Base-by-base conservation (phyloP, 2,329 filamentous ascomycete genomes). In the Hymenoscyphus infarciens region DNA sequence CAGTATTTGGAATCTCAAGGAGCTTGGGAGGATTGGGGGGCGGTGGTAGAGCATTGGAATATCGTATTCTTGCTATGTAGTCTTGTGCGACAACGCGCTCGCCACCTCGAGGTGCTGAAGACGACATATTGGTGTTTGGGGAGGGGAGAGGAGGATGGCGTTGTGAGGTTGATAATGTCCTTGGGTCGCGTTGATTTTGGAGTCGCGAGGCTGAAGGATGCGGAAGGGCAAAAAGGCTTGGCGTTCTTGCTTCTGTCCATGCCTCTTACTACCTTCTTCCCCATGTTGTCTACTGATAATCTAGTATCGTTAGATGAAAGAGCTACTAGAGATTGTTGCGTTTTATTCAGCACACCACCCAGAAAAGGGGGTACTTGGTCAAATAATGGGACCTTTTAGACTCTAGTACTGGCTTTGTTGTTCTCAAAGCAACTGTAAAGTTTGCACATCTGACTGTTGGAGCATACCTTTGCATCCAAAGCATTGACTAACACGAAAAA, bases 1-100 rank as follows among this genome's bases (percentile, higher is more conserved):
- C 95, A 62, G 91, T 95, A 72, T 96, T 97, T 11, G 95, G 94
- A 65, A 99, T 97, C 69, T 98, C 92, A 71, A 99, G 89, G 66
- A 99, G 88, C 82, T 99, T 99, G 1, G 95, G 95, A 1, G 94
- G 92, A 74, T 93, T 92, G 61, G 94, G 92, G 61, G 95, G 95
- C 67, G 95, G 93, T 67, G 95, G 95, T 16, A 99, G 87, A 70
- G 92, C 89, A 85, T 99, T 99, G 73, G 92, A 92, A 77, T 96
- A 99, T 77, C 95, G 87, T 73, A 97, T 91, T 72, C 93, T 90
- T 67, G 93, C 94, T 75, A 99, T 97, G 78, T 97, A 98, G 78
- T 99, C 95, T 79, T 99, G 95, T 75, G 96, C 92, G 71, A 87
- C 81, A 73, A 85, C 81, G 75, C 85, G 83, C 52, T 69, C 65